Percentiles rank a stretch among this genome's conserved stretches.
Conservation (phyloP, 1,284 basidiomycete genomes). For the Melampsora americana region DNA sequence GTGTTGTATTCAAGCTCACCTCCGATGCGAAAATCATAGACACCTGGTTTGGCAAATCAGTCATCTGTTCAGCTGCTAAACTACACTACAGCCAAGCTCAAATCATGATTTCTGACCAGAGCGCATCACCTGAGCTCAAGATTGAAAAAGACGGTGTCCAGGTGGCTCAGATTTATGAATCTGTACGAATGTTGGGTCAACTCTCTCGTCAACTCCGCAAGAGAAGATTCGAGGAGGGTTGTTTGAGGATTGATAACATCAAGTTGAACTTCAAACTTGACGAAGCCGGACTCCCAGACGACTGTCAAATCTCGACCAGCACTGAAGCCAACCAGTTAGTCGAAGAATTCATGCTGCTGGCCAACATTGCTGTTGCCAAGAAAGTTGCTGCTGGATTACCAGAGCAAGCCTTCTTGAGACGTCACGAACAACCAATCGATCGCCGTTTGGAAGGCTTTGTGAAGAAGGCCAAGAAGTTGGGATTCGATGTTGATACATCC, state of each 20-base stretch:
- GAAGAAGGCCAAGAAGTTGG: constrained; percentile 76
- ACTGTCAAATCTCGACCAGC: constrained; percentile 67
- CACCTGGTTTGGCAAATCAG: constrained; percentile 87
- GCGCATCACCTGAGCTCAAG: constrained; percentile 10
- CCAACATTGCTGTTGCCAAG: constrained; percentile 85
- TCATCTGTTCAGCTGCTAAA: constrained; percentile 85
- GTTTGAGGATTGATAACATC: constrained; percentile 69
- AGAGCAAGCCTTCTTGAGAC: constrained; percentile 87
- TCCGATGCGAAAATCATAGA: constrained; percentile 75
- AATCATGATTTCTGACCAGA: constrained; percentile 67
- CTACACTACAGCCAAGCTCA: constrained; percentile 73
- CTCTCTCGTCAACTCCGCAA: constrained; percentile 72
- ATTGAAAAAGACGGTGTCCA: constrained; percentile 23
- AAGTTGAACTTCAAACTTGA: constrained; percentile 77
- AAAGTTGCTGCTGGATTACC: constrained; percentile 88
- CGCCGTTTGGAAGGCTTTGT: constrained; percentile 75
- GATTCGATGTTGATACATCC: constrained; percentile 74
- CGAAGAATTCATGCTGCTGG: constrained; percentile 94
- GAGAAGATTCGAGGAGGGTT: constrained; percentile 75
- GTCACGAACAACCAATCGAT: constrained; percentile 88
- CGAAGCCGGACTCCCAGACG: constrained; percentile 73
- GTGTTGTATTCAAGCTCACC: constrained; percentile 79
- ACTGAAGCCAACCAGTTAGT: constrained; percentile 76
- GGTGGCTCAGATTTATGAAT: constrained; percentile 19
- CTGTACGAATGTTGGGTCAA: constrained; percentile 49